Percentiles rank a stretch among this genome's conserved stretches.
These are phyloP conservation scores for Turnera subulata DNA, from an alignment of 345 rosid species.

Conservation along the genomic window DNA sequence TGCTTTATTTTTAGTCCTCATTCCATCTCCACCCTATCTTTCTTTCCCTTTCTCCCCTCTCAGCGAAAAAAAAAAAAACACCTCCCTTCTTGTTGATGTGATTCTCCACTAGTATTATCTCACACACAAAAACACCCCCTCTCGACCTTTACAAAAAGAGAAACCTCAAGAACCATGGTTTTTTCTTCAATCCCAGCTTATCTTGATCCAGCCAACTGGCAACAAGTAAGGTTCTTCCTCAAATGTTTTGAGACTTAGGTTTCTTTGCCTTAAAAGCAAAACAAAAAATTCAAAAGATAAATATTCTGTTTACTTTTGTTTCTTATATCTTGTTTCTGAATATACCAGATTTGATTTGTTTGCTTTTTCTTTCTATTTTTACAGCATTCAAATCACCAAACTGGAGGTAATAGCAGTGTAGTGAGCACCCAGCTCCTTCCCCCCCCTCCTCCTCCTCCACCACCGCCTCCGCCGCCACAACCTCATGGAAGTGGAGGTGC, in stretches of 20 bases:
- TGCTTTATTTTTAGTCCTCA: slow-evolving; percentile 13
- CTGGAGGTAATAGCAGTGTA: slow-evolving; percentile 24
- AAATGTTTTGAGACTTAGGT: slow-evolving; percentile 8
- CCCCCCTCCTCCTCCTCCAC: slow-evolving; percentile 42
- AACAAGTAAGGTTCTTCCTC: slow-evolving; percentile 53
- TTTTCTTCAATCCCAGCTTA: slow-evolving; percentile 87
- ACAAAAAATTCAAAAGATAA: slow-evolving; percentile 36
- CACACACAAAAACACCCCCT: slow-evolving; percentile 18
- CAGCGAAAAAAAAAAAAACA: not conserved
- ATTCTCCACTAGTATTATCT: slow-evolving; percentile 42
- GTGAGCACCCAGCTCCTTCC: slow-evolving; percentile 26
- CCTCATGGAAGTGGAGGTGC: slow-evolving; percentile 54
- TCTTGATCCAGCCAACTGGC: slow-evolving; percentile 99
- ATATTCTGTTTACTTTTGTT: slow-evolving; percentile 32
- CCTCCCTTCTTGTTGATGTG: slow-evolving; percentile 8
- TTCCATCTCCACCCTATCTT: not conserved
- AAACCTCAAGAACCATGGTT: slow-evolving; percentile 57
- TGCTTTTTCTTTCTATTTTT: slow-evolving; percentile 17
- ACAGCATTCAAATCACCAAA: slow-evolving; percentile 41
- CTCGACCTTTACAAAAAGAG: slow-evolving; percentile 44
- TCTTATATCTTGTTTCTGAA: slow-evolving; percentile 40
- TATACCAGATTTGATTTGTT: slow-evolving; percentile 51
- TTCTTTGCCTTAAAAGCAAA: slow-evolving; percentile 29
- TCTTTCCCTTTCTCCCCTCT: not conserved
- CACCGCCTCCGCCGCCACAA: slow-evolving; percentile 37